Conservation (phyloP, 495 filamentous ascomycete genomes). For the Xylaria nigripes region DNA sequence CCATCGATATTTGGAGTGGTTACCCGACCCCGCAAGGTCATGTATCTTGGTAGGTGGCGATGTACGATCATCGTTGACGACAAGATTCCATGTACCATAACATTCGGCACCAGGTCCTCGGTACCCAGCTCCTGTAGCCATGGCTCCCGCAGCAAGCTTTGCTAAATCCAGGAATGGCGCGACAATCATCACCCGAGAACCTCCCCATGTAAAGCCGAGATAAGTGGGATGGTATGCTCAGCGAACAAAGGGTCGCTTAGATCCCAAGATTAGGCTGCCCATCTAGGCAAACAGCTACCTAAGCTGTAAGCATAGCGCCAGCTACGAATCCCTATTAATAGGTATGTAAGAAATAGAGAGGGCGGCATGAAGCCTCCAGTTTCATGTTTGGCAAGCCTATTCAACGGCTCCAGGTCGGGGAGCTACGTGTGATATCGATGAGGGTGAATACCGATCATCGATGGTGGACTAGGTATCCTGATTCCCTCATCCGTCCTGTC, state of each 20-base stretch:
- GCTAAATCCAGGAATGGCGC: not conserved
- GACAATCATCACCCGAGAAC: not conserved
- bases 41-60: not conserved
- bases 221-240: not conserved
- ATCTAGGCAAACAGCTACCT: not conserved
- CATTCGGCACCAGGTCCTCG: constrained; percentile 2
- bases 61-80: not conserved
- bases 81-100: constrained; percentile 2
- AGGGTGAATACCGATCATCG: not conserved
- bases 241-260: not conserved
- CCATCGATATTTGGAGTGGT: not conserved
- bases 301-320: not conserved
- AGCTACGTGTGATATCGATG: not conserved
- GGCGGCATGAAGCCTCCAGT: constrained; percentile 1
- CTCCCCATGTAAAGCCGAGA: not conserved
- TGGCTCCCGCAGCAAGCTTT: not conserved
- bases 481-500: not conserved
- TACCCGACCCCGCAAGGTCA: constrained; percentile 6
- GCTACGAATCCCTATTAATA: constrained; percentile 3
- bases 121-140: not conserved
- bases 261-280: not conserved
- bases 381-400: constrained; percentile 1
- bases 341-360: constrained; percentile 1
- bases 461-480: not conserved
- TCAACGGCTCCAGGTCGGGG: not conserved